These are phyloP conservation scores for Rhizopus delemar DNA, from an alignment of 371 early-diverging fungal species.

Conservation along the genomic window DNA sequence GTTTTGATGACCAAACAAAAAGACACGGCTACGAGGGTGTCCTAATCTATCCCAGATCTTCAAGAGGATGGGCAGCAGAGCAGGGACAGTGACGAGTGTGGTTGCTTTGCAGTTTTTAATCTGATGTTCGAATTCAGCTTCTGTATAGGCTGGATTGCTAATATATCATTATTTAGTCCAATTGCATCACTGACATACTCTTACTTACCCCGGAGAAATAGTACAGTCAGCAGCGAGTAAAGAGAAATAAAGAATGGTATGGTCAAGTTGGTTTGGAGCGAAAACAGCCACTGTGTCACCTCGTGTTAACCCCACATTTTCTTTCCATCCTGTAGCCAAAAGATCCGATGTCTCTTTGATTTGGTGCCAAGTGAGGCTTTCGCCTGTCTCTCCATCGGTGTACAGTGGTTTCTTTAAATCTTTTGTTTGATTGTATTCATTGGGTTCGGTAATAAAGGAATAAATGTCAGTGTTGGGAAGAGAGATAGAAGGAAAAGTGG, in stretches of 20 bases:
- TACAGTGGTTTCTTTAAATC: constrained; percentile 44
- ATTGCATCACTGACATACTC: too few species aligned
- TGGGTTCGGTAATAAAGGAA: constrained; percentile 57
- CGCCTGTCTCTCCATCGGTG: constrained; percentile 62
- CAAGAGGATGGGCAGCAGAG: constrained; percentile 50
- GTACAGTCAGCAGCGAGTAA: constrained; percentile 37
- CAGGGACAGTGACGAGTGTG: constrained; percentile 55
- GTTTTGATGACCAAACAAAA: constrained; percentile 58
- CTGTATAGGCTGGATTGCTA: constrained; percentile 75
- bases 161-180: too few species aligned
- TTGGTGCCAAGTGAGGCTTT: constrained; percentile 62
- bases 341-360: constrained; percentile 12
- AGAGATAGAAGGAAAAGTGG: constrained; percentile 32
- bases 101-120: constrained; percentile 69
- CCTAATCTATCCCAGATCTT: constrained; percentile 62
- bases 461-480: constrained; percentile 70
- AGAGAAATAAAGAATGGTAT: constrained; percentile 42
- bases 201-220: constrained; percentile 41
- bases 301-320: constrained; percentile 51
- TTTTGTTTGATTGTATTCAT: constrained; percentile 37
- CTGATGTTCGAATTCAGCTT: constrained; percentile 74
- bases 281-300: constrained; percentile 72
- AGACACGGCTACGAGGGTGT: constrained; percentile 51
- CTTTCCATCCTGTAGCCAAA: constrained; percentile 37
- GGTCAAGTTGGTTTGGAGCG: constrained; percentile 67